Percentiles rank a stretch among this genome's conserved stretches.
phyloP scores from a whole-genome alignment of 768 basidiomycete genomes.

The Xerocomus brunneocitrinus region DNA sequence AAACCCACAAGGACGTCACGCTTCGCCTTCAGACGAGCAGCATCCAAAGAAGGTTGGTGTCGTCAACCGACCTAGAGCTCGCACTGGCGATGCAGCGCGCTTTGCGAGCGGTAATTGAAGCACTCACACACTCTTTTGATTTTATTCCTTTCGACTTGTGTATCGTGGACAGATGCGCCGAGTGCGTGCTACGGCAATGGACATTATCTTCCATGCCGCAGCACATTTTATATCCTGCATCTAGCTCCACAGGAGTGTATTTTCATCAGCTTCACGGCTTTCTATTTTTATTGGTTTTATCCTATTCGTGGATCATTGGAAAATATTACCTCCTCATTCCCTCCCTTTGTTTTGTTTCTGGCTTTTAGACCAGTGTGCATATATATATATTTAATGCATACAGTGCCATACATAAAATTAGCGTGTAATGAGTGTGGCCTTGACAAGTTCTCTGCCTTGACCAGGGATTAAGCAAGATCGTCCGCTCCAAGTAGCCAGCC shows the following conservation, averaged over 20 bases:
- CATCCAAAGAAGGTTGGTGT: constrained; percentile 35
- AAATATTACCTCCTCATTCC: neutral
- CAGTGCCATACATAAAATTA: constrained; percentile 10
- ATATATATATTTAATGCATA: constrained; percentile 15
- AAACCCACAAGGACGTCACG: constrained; percentile 7
- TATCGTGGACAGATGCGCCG: constrained; percentile 13
- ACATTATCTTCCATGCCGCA: constrained; percentile 7
- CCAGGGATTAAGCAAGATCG: constrained; percentile 30
- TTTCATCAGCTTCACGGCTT: neutral
- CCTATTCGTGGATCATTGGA: constrained; percentile 28
- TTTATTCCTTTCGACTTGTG: constrained; percentile 8
- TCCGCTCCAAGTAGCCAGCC: constrained; percentile 96
- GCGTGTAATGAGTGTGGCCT: neutral
- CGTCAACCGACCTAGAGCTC: constrained; percentile 61
- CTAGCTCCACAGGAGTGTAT: constrained; percentile 11
- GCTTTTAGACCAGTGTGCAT: constrained; percentile 23
- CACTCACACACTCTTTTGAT: constrained; percentile 9
- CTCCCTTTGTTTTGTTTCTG: constrained; percentile 26
- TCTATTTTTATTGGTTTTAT: constrained; percentile 29
- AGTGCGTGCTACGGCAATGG: constrained; percentile 9
- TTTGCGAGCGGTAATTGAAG: constrained; percentile 46
- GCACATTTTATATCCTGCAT: constrained; percentile 11
- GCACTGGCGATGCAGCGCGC: constrained; percentile 60
- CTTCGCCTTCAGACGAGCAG: constrained; percentile 13
- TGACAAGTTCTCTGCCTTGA: neutral